Evolutionary conservation across 2,329 filamentous ascomycete species (phyloP), one percentile per base, ranked within the genome.

Genomic region (Colletotrichum neosansevieriae): DNA sequence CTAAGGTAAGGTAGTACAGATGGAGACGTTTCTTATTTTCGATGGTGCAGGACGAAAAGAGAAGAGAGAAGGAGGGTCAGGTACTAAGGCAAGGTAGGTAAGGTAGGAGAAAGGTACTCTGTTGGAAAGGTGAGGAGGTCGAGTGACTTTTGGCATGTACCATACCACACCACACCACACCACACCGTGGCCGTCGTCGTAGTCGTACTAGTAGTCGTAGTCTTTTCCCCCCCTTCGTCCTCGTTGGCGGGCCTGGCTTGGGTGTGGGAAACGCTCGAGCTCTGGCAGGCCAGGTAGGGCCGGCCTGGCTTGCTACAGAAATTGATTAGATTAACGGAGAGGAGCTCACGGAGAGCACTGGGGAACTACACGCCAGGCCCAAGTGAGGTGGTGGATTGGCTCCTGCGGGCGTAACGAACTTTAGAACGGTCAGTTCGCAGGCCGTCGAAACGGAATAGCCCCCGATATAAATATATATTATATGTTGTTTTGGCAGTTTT

Each of bases 271-370:
- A 66, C 69, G 70, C 70, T 71, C 70, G 70, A 71, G 70, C 70
- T 60, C 58, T 70, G 69, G 69, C 69, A 70, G 69, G 53, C 60
- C 57, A 63, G 63, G 66, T 59, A 64, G 64, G 65, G 66, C 60
- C 47, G 70, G 67, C 67, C 63, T 70, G 70, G 58, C 58, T 69
- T 70, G 67, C 68, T 72, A 71, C 71, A 71, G 70, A 71, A 74
- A 73, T 72, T 72, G 72, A 73, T 69, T 67, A 73, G 71, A 72
- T 73, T 71, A 71, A 69, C 71, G 70, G 70, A 72, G 70, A 67
- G 63, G n/a, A n/a, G n/a, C n/a, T n/a, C n/a, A 69, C 71, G 70
- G 70, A 72, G 70, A 67, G 63, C 69, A 63, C 59, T 24, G 74
- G 59, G 58, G 62, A 29, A 59, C 70, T 57, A 71, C 57, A 40